A percentile compares a stretch with the other conserved stretches of the same genome.
These are phyloP conservation scores for Picea sitchensis DNA, from an alignment of 75 land plant genomes.

Conservation along the genomic window DNA sequence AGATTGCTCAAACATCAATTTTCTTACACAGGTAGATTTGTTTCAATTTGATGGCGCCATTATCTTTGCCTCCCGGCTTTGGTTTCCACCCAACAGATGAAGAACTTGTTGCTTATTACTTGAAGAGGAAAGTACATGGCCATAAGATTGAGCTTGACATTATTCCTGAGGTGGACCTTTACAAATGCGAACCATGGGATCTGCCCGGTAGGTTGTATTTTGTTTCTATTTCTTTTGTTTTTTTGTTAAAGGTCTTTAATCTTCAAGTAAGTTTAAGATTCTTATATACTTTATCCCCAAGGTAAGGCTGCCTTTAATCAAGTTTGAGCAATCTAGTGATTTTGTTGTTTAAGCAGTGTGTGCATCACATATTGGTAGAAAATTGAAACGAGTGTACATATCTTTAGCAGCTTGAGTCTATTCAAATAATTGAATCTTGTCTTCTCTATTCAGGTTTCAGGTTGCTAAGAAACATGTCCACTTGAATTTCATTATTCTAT, in stretches of 20 bases:
- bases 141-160: constrained; percentile 8
- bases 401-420: neutral
- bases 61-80: constrained; percentile 13
- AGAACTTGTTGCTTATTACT: constrained; percentile 16
- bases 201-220: constrained; percentile 5
- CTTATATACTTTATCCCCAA: neutral
- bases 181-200: constrained; percentile 12
- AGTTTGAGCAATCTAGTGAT: neutral
- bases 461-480: neutral
- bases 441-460: neutral
- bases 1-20: too few species aligned
- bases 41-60: constrained; percentile 1
- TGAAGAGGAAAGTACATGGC: constrained; percentile 15
- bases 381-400: neutral
- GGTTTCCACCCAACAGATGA: constrained; percentile 14
- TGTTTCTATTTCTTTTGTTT: neutral
- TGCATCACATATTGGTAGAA: too few species aligned
- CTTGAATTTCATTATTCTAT: neutral
- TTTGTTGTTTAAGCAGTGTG: neutral
- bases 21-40: too few species aligned
- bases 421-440: constrained; percentile 1
- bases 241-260: neutral
- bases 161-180: constrained; percentile 14
- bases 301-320: neutral
- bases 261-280: neutral